Percentiles rank a stretch among this genome's conserved stretches.
These are phyloP conservation scores for Suillus spraguei DNA, from an alignment of 768 basidiomycete genomes.

Conservation along the genomic window DNA sequence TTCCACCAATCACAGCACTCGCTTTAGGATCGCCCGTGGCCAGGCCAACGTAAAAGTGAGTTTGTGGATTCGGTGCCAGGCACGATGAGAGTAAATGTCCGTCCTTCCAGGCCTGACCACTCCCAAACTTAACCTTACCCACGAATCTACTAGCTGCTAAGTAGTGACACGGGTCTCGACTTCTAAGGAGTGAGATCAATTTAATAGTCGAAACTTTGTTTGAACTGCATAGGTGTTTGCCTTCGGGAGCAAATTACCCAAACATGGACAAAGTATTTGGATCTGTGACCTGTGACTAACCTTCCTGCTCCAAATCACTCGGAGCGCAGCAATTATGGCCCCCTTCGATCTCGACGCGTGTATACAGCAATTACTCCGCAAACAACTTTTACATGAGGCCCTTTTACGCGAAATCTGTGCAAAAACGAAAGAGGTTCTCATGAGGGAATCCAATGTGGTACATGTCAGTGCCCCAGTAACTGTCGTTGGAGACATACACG, in stretches of 20 bases:
- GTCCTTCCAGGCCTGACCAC: slow-evolving; percentile 22
- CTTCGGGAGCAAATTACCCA: slow-evolving; percentile 22
- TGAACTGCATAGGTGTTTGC: background rate
- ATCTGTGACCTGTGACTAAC: slow-evolving; percentile 7
- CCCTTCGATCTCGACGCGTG: slow-evolving; percentile 97
- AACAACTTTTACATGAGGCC: slow-evolving; percentile 94
- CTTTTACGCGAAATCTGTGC: slow-evolving; percentile 98
- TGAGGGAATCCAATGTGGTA: slow-evolving; percentile 98
- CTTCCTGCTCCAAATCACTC: slow-evolving; percentile 1
- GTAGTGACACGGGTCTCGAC: background rate
- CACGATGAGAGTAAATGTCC: slow-evolving; percentile 28
- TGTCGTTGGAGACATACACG: slow-evolving; percentile 98
- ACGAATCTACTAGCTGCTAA: slow-evolving; percentile 8
- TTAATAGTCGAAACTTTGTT: slow-evolving; percentile 6
- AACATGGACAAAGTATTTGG: slow-evolving; percentile 37
- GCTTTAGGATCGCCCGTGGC: background rate
- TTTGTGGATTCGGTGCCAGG: background rate
- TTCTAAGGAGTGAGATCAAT: background rate
- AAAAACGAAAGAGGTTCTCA: slow-evolving; percentile 98
- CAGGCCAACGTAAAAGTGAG: slow-evolving; percentile 6
- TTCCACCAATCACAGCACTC: slow-evolving; percentile 4
- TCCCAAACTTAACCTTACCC: slow-evolving; percentile 36
- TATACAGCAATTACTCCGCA: slow-evolving; percentile 85
- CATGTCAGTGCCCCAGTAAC: slow-evolving; percentile 97
- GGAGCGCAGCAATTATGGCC: slow-evolving; percentile 23